Percentiles rank a stretch among this genome's conserved stretches.
Evolutionary conservation across 805 yeast species (phyloP).

Genomic region (Pichia scutulata): DNA sequence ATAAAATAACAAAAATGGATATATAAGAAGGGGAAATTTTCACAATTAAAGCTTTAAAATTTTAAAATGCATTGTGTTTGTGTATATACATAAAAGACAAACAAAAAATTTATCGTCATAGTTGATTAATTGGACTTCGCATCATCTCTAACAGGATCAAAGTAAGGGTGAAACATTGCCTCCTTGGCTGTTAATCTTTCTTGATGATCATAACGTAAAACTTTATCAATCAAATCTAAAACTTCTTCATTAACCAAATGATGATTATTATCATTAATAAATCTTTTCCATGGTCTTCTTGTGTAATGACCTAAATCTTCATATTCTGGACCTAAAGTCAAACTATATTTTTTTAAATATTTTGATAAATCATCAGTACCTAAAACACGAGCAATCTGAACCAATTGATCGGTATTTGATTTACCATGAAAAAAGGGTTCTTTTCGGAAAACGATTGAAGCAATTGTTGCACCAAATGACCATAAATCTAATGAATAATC

Average conservation of each 20-base stretch:
- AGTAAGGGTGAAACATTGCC: constrained; percentile 65
- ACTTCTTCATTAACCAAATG: constrained; percentile 64
- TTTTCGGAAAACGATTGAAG: constrained; percentile 80
- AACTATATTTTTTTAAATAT: constrained; percentile 64
- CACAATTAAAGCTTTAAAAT: neutral
- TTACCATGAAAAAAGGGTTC: constrained; percentile 92
- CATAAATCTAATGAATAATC: constrained; percentile 89
- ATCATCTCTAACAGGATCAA: constrained; percentile 23
- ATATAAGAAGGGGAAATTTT: neutral
- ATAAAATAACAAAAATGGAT: neutral
- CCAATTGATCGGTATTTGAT: constrained; percentile 84
- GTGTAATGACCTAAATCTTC: constrained; percentile 69
- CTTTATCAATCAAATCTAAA: constrained; percentile 71
- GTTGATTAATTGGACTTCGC: constrained; percentile 1
- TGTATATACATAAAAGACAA: neutral
- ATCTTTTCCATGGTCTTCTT: constrained; percentile 80
- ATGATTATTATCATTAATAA: constrained; percentile 62
- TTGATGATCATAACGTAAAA: constrained; percentile 81
- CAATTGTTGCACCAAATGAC: constrained; percentile 92
- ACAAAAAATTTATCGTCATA: neutral
- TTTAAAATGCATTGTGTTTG: neutral
- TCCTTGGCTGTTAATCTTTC: constrained; percentile 83
- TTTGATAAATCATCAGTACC: constrained; percentile 75
- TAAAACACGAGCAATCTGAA: constrained; percentile 78
- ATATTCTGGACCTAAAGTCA: constrained; percentile 66